These are phyloP conservation scores for Aspergillus ruber DNA, from an alignment of 2,329 filamentous ascomycete genomes.

Conservation along the genomic window DNA sequence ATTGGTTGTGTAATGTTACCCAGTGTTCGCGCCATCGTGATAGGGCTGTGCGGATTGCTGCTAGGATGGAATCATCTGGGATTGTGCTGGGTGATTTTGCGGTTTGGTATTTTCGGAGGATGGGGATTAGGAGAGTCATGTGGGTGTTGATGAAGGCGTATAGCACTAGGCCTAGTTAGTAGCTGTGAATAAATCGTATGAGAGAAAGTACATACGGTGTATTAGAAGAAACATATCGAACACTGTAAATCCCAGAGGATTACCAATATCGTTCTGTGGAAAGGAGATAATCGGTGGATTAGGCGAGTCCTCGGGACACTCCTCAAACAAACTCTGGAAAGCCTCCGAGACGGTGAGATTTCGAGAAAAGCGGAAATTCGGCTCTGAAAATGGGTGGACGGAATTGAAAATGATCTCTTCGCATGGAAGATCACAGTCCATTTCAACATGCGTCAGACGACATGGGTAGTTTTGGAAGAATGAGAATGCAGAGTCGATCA, in stretches of 20 bases:
- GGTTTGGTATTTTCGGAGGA: conserved; percentile 13
- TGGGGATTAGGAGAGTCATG: conserved; percentile 31
- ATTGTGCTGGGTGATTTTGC: conserved; percentile 8
- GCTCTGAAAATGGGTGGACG: conserved; percentile 37
- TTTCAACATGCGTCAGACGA: conserved; percentile 33
- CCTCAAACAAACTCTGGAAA: conserved; percentile 35
- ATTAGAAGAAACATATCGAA: conserved; percentile 40
- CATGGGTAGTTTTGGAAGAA: conserved; percentile 43
- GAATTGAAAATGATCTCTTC: conserved; percentile 35
- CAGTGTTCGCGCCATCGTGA: conserved; percentile 35
- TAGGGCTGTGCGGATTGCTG: conserved; percentile 29
- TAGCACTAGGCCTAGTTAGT: conserved; percentile 23
- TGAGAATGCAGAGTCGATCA: conserved; percentile 40
- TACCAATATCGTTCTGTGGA: conserved; percentile 3
- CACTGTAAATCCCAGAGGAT: conserved; percentile 23
- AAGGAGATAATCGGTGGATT: conserved; percentile 1
- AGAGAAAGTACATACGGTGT: conserved; percentile 25
- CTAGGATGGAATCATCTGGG: conserved; percentile 25
- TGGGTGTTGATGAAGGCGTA: conserved; percentile 37
- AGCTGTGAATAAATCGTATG: neutral
- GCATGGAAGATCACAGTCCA: conserved; percentile 40
- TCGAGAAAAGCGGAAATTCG: conserved; percentile 32
- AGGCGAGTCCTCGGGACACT: conserved; percentile 11
- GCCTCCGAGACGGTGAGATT: conserved; percentile 32
- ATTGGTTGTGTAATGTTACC: conserved; percentile 24